Evolutionary conservation across 306 rosid species (phyloP), one percentile per base, ranked within the genome.

Genomic region (Pterocarpus macrocarpus): DNA sequence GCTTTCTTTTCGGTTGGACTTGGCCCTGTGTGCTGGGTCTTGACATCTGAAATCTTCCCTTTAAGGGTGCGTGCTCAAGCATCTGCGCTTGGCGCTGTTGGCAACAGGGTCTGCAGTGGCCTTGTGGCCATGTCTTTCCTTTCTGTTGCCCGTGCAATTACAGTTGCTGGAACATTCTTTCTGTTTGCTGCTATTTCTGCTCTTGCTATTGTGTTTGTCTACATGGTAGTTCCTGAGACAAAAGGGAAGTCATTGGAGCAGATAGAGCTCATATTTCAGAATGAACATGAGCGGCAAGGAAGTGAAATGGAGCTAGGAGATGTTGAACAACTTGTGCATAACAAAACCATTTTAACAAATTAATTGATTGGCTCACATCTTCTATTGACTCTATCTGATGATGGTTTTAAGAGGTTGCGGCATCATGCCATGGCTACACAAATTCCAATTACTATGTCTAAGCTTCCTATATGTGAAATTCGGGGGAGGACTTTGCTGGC

Each of bases 221-320:
- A 82, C 84, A 65, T 4, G 4, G 13, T 65, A 15, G 93, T 93
- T 77, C 97, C 97, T 32, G 97, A 93, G 83, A 93, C 97, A 38
- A 93, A 89, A 43, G 97, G 97, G 36, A 93, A 88, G 87, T 88
- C 97, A n/a, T 58, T 93, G 85, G 97, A 93, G 81, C 93, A 93
- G 88, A 93, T 93, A 66, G 94, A 88, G 86, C 7, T 80, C 52
- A 57, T 91, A 72, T 91, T 93, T 83, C 89, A 86, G 79, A 84
- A 78, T 52, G 87, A 85, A 38, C 66, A 15, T n/a, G 88, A 53
- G 55, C 77, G 71, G 75, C 76, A 69, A 64, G 90, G 41, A 50
- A 79, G 85, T 57, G 90, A 87, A 81, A 79, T 83, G 81, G 92
- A 90, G 84, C 86, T 91, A 38, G 92, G 84, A 87, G 97, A 93